Percentiles rank a stretch among this genome's conserved stretches.
phyloP scores from a whole-genome alignment of 2,329 filamentous ascomycete species.

The Pezicula rhizophila region DNA sequence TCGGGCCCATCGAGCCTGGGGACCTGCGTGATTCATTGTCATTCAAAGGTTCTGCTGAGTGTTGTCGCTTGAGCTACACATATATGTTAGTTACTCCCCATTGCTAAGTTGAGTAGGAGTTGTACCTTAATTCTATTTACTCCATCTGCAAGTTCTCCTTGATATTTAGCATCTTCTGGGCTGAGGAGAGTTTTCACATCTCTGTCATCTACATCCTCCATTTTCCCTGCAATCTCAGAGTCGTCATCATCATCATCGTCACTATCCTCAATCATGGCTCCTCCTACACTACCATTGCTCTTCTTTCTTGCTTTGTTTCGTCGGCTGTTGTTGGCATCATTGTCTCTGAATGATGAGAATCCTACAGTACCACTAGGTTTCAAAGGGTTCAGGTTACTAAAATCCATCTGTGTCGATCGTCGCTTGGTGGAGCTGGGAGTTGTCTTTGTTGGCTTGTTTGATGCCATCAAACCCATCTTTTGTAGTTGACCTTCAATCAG shows the following conservation, averaged over 20 bases:
- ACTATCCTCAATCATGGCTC: constrained; percentile 64
- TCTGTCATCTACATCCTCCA: constrained; percentile 59
- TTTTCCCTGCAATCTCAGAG: constrained; percentile 56
- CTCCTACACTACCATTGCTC: constrained; percentile 49
- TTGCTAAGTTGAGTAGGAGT: constrained; percentile 20
- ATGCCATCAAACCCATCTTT: constrained; percentile 85
- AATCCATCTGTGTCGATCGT: constrained; percentile 77
- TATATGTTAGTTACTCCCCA: constrained; percentile 20
- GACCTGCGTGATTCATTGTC: constrained; percentile 35
- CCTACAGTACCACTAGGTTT: constrained; percentile 84
- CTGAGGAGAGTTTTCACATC: constrained; percentile 53
- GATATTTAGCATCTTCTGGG: constrained; percentile 65
- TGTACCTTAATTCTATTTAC: constrained; percentile 76
- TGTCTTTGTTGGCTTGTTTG: constrained; percentile 55
- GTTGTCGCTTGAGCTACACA: constrained; percentile 69
- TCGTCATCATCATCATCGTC: constrained; percentile 70
- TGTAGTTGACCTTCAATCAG: constrained; percentile 70
- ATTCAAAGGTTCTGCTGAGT: constrained; percentile 64
- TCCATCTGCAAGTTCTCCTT: constrained; percentile 72
- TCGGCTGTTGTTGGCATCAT: constrained; percentile 46
- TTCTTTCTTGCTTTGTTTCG: constrained; percentile 58
- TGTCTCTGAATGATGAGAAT: constrained; percentile 81
- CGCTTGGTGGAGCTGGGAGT: constrained; percentile 62
- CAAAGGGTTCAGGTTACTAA: constrained; percentile 76
- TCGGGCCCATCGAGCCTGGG: constrained; percentile 40